phyloP scores from a whole-genome alignment of 805 yeast species.

The Candida quercuum region DNA sequence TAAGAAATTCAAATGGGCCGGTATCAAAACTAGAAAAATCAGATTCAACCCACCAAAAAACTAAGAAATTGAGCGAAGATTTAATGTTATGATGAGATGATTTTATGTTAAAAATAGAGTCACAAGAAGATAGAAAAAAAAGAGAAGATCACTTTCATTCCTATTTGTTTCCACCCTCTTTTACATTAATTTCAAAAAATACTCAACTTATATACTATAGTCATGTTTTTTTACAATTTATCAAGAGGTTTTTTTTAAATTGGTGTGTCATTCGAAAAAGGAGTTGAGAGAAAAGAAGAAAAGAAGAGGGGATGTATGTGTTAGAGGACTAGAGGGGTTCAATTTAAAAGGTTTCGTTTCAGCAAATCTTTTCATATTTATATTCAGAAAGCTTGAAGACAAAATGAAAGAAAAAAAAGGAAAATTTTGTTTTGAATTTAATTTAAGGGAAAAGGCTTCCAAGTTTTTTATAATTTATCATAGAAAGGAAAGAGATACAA shows the following conservation, averaged over 20 bases:
- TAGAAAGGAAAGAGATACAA: no score
- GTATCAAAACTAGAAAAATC: constrained; percentile 91
- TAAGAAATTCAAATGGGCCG: constrained; percentile 97
- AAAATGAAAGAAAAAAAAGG: no score
- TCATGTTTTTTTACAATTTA: constrained; percentile 3
- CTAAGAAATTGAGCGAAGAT: constrained; percentile 20
- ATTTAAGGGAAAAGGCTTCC: no score
- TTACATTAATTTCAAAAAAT: neutral
- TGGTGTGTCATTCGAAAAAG: neutral
- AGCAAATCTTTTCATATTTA: neutral
- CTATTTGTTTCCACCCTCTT: constrained; percentile 5
- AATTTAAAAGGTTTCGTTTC: neutral
- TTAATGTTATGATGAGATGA: neutral
- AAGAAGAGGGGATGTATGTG: neutral
- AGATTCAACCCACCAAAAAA: constrained; percentile 89
- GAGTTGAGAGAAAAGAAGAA: neutral
- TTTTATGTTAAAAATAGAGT: neutral
- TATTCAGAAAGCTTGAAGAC: neutral
- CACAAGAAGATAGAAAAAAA: neutral
- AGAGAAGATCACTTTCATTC: constrained; percentile 4
- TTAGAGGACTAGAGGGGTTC: neutral
- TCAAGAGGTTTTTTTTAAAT: neutral
- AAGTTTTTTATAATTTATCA: no score
- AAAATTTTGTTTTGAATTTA: neutral
- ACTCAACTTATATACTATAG: constrained; percentile 1